Evolutionary conservation across 768 basidiomycete species (phyloP).

Genomic region (Hebeloma cylindrosporum): DNA sequence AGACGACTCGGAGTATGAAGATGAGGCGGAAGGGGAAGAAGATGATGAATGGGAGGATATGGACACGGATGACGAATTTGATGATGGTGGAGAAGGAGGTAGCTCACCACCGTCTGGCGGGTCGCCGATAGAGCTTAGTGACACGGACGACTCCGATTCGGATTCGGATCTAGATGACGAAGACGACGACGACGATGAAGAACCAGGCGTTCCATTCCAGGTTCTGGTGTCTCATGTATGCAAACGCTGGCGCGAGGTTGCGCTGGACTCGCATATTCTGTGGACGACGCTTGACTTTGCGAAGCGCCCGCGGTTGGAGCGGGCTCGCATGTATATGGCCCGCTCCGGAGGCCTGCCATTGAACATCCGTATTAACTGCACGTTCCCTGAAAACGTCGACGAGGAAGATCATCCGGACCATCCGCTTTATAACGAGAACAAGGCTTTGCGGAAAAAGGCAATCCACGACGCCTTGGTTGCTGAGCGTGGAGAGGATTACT

Average conservation of each 20-base stretch:
- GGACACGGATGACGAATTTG: constrained; percentile 17
- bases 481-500: constrained; percentile 17
- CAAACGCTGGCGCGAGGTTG: constrained; percentile 54
- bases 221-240: constrained; percentile 64
- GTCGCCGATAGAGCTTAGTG: neutral
- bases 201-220: constrained; percentile 39
- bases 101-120: neutral
- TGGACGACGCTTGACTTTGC: constrained; percentile 53
- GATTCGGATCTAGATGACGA: constrained; percentile 6
- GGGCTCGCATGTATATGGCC: constrained; percentile 44
- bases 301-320: constrained; percentile 42
- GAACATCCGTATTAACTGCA: constrained; percentile 50
- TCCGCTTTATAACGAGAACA: constrained; percentile 20
- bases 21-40: constrained; percentile 31
- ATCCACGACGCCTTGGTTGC: neutral
- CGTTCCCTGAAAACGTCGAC: constrained; percentile 27
- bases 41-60: constrained; percentile 24
- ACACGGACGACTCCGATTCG: neutral
- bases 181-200: constrained; percentile 18
- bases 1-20: constrained; percentile 34
- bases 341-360: constrained; percentile 58
- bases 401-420: constrained; percentile 27
- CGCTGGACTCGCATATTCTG: constrained; percentile 52
- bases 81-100: neutral
- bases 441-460: constrained; percentile 16